phyloP scores from a whole-genome alignment of 2,329 filamentous ascomycete genomes.

The Cadophora sp. region DNA sequence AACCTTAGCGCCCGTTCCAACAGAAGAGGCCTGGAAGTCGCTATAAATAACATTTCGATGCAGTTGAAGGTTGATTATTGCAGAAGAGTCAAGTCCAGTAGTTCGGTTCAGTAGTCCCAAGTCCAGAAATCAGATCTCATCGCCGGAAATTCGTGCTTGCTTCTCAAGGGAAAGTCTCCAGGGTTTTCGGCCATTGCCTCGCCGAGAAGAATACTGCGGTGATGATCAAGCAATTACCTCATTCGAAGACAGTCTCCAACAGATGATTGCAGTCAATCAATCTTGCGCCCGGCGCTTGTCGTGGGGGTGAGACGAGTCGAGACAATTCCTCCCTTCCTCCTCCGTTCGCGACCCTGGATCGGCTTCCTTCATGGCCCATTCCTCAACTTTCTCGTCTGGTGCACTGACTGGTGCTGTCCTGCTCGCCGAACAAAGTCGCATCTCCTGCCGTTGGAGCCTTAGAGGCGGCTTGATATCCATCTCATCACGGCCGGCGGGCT shows the following conservation, averaged over 20 bases:
- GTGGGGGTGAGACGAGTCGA: slow-evolving; percentile 16
- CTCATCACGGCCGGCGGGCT: slow-evolving; percentile 4
- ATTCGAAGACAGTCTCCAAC: not conserved
- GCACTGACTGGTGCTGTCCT: slow-evolving; percentile 4
- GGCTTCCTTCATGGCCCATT: slow-evolving; percentile 4
- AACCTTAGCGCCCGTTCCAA: slow-evolving; percentile 7
- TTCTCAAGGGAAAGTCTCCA: not conserved
- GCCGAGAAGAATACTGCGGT: not conserved
- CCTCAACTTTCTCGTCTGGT: not conserved
- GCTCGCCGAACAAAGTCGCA: slow-evolving; percentile 7
- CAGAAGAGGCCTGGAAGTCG: slow-evolving; percentile 9
- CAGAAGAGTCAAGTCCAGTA: slow-evolving; percentile 1
- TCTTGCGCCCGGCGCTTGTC: slow-evolving; percentile 9
- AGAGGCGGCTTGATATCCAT: slow-evolving; percentile 1
- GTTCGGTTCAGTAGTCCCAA: not conserved
- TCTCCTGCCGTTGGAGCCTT: slow-evolving; percentile 11
- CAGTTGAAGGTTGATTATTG: not conserved
- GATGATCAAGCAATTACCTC: slow-evolving; percentile 11
- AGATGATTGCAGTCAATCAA: not conserved
- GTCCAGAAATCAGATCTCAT: not conserved
- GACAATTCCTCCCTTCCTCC: not conserved
- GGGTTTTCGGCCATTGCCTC: not conserved
- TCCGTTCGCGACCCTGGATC: slow-evolving; percentile 1
- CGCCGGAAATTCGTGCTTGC: not conserved
- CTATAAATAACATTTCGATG: not conserved